These are phyloP conservation scores for Aspergillus eucalypticola DNA, from an alignment of 2,329 filamentous ascomycete genomes.

Conservation along the genomic window DNA sequence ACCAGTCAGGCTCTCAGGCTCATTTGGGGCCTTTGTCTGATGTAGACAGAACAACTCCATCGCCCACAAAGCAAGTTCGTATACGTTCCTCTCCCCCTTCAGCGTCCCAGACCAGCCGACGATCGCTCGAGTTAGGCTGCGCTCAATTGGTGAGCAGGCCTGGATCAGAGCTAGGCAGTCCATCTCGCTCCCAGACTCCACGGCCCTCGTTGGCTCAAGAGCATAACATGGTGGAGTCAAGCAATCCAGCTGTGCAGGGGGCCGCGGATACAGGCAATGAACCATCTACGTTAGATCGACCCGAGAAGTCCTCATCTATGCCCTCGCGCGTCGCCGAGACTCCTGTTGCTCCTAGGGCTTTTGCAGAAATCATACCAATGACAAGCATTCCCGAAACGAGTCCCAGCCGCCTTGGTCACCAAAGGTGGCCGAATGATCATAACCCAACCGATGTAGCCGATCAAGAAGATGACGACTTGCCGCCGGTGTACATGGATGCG, in stretches of 20 bases:
- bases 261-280: conserved; percentile 9
- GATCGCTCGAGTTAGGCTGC: conserved; percentile 8
- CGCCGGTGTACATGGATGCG: conserved; percentile 29
- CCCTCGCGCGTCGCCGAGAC: conserved; percentile 44
- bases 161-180: conserved; percentile 13
- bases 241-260: conserved; percentile 15
- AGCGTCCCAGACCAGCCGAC: conserved; percentile 18
- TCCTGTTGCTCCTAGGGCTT: conserved; percentile 31
- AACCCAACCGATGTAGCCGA: conserved; percentile 28
- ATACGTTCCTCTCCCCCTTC: conserved; percentile 29
- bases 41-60: conserved; percentile 15
- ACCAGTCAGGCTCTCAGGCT: conserved; percentile 2
- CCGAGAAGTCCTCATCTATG: conserved; percentile 39
- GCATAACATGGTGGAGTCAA: conserved; percentile 17
- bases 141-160: conserved; percentile 7
- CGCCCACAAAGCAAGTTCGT: conserved; percentile 18
- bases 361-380: conserved; percentile 30
- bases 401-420: conserved; percentile 28
- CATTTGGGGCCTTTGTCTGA: conserved; percentile 15
- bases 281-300: conserved; percentile 14
- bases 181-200: conserved; percentile 10
- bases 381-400: conserved; percentile 44
- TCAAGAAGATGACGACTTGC: conserved; percentile 42
- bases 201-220: conserved; percentile 13
- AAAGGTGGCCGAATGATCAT: conserved; percentile 24